phyloP scores from a whole-genome alignment of 2,329 filamentous ascomycete genomes.

The Ophiostoma australiae region DNA sequence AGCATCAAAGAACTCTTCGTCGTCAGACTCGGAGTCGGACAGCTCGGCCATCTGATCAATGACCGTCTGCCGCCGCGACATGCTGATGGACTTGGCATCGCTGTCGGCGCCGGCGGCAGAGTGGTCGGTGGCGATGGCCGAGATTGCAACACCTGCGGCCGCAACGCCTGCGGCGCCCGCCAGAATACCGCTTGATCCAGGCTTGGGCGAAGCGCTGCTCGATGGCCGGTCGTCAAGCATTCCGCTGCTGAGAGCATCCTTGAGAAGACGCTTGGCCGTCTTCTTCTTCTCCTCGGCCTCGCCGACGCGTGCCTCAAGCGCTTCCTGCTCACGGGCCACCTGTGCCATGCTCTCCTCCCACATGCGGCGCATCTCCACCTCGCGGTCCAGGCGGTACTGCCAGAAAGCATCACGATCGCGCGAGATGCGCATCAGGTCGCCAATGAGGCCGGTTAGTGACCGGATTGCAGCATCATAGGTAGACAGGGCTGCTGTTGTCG shows the following conservation, averaged over 20 bases:
- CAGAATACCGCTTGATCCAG: constrained; percentile 14
- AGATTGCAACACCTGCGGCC: neutral
- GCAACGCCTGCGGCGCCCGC: constrained; percentile 16
- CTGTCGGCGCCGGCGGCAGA: constrained; percentile 15
- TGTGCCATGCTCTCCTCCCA: constrained; percentile 99
- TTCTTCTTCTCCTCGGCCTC: constrained; percentile 88
- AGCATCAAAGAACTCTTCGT: constrained; percentile 96
- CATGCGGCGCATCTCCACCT: constrained; percentile 85
- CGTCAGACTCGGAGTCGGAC: constrained; percentile 76
- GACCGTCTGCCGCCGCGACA: constrained; percentile 56
- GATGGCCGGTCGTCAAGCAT: constrained; percentile 36
- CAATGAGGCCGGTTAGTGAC: constrained; percentile 77
- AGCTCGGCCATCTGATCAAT: constrained; percentile 68
- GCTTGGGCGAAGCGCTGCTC: constrained; percentile 18
- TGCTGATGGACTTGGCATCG: constrained; percentile 28
- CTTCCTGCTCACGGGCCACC: constrained; percentile 90
- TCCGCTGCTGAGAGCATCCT: constrained; percentile 68
- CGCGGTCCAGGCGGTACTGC: constrained; percentile 90
- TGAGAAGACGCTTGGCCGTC: constrained; percentile 81
- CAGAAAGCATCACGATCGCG: constrained; percentile 93
- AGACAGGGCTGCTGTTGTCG: constrained; percentile 68
- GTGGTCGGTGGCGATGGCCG: neutral
- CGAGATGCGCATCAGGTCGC: constrained; percentile 85
- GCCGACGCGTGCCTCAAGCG: constrained; percentile 78
- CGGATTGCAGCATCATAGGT: constrained; percentile 88